phyloP scores from a whole-genome alignment of 441 rosid genomes.

The Jatropha multifida region DNA sequence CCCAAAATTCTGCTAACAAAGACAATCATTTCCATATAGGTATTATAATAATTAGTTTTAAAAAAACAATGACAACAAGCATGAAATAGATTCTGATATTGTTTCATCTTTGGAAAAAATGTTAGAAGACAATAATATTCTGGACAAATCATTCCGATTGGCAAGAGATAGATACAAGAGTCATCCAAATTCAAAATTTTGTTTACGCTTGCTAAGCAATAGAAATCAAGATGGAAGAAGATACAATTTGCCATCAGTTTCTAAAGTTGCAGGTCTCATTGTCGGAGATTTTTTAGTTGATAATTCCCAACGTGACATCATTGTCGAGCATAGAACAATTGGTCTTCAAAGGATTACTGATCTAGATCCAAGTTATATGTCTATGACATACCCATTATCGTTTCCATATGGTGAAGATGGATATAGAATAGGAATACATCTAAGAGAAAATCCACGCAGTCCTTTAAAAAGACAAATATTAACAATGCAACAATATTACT shows the following conservation, averaged over 20 bases:
- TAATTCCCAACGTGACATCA: neutral
- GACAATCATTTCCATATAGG: too few species aligned
- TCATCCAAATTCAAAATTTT: neutral
- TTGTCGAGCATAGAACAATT: neutral
- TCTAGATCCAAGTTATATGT: neutral
- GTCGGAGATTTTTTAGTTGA: neutral
- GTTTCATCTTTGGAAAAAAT: neutral
- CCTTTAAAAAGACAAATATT: neutral
- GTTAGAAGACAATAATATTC: conserved; percentile 7
- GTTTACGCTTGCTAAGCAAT: neutral
- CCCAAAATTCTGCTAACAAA: too few species aligned
- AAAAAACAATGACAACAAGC: too few species aligned
- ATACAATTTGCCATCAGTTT: neutral
- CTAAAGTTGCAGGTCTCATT: neutral
- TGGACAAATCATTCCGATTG: neutral
- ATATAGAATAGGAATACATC: neutral
- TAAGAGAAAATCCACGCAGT: too few species aligned
- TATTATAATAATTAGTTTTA: too few species aligned
- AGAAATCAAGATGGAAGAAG: neutral
- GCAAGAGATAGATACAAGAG: too few species aligned
- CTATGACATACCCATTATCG: neutral
- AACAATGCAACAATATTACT: neutral
- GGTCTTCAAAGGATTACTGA: neutral
- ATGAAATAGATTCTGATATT: neutral
- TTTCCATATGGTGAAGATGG: neutral